Evolutionary conservation across 768 basidiomycete species (phyloP).

Genomic region (Pulveroboletus sp.): DNA sequence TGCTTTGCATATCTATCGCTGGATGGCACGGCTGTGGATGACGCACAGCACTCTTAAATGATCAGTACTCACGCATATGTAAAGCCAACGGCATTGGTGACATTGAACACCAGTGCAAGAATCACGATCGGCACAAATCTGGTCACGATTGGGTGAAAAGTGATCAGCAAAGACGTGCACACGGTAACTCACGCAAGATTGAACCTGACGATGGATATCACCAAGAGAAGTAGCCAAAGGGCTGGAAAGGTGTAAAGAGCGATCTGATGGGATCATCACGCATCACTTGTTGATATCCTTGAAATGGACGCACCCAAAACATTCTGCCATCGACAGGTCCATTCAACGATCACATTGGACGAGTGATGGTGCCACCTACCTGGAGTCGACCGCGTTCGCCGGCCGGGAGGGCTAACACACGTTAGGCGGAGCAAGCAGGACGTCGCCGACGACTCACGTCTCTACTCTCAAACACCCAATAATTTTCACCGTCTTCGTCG

Average conservation of each 20-base stretch:
- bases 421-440: slow-evolving; percentile 8
- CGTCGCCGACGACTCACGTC: slow-evolving; percentile 60
- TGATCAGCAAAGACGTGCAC: slow-evolving; percentile 1
- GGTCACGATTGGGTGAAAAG: slow-evolving; percentile 12
- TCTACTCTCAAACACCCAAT: slow-evolving; percentile 97
- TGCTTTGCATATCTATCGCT: slow-evolving; percentile 93
- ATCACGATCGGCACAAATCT: slow-evolving; percentile 95
- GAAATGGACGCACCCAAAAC: slow-evolving; percentile 72
- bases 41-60: slow-evolving; percentile 1
- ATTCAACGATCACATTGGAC: slow-evolving; percentile 6
- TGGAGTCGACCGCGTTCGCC: slow-evolving; percentile 85
- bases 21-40: slow-evolving; percentile 10
- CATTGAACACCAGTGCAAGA: slow-evolving; percentile 93
- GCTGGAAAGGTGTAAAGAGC: slow-evolving; percentile 88
- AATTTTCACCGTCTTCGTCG: slow-evolving; percentile 93
- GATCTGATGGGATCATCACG: slow-evolving; percentile 45
- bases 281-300: slow-evolving; percentile 4
- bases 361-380: slow-evolving; percentile 43
- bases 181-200: slow-evolving; percentile 68
- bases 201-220: slow-evolving; percentile 88
- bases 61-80: slow-evolving; percentile 76
- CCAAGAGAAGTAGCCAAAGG: slow-evolving; percentile 82
- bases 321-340: slow-evolving; percentile 49
- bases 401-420: slow-evolving; percentile 73
- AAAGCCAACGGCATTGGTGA: slow-evolving; percentile 94